A percentile compares a stretch with the other conserved stretches of the same genome.
Evolutionary conservation across 2,329 filamentous ascomycete species (phyloP).

Genomic region (Capronia coronata): DNA sequence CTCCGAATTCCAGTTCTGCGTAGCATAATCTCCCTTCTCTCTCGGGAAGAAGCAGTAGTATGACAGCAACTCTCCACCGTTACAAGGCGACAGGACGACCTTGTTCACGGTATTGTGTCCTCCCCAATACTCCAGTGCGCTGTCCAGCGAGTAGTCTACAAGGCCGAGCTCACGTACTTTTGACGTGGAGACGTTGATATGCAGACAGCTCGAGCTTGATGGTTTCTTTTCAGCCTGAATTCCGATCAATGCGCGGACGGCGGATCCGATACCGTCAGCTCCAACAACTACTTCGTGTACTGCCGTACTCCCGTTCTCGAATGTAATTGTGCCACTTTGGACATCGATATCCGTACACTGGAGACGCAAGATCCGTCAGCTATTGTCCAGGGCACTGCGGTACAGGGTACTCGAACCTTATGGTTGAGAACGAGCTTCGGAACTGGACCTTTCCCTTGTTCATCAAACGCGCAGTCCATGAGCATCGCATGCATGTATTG

Average conservation of each 20-base stretch:
- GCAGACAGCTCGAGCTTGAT: conserved; percentile 56
- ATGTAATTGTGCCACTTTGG: conserved; percentile 45
- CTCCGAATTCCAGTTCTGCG: conserved; percentile 54
- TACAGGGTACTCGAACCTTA: conserved; percentile 37
- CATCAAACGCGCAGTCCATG: conserved; percentile 52
- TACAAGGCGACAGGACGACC: conserved; percentile 64
- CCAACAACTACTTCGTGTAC: conserved; percentile 57
- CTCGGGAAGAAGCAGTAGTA: conserved; percentile 67
- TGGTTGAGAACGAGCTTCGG: conserved; percentile 53
- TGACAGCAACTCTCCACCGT: conserved; percentile 57
- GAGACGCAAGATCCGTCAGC: not conserved
- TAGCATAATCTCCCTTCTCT: conserved; percentile 54
- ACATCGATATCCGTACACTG: conserved; percentile 50
- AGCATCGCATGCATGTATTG: conserved; percentile 64
- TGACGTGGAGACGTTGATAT: conserved; percentile 57
- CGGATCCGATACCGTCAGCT: conserved; percentile 62
- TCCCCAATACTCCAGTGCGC: conserved; percentile 64
- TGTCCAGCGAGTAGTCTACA: conserved; percentile 55
- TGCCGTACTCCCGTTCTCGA: conserved; percentile 46
- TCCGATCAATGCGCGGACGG: conserved; percentile 58
- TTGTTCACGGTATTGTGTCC: conserved; percentile 59
- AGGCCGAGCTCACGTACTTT: conserved; percentile 56
- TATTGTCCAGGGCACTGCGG: too few species aligned
- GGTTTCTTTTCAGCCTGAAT: conserved; percentile 55
- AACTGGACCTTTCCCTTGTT: conserved; percentile 49